Evolutionary conservation across 495 filamentous ascomycete genomes (phyloP).

Genomic region (Eremomyces bilateralis): DNA sequence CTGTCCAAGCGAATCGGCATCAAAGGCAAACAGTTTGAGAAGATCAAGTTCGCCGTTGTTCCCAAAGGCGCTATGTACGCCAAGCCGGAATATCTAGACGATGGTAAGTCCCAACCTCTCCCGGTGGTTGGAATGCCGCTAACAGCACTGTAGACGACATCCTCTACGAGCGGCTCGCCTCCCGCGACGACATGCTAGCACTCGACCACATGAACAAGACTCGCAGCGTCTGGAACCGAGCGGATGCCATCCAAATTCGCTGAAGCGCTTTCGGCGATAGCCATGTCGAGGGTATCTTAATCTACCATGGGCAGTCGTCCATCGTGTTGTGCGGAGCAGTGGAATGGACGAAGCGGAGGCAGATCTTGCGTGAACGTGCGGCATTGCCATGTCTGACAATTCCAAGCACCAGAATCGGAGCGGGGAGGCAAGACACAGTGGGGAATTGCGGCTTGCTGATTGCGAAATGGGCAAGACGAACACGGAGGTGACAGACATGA

Average conservation of each 20-base stretch:
- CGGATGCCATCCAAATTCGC: slow-evolving; percentile 46
- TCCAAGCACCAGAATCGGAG: too few species aligned
- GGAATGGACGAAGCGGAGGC: too few species aligned
- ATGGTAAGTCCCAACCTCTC: slow-evolving; percentile 37
- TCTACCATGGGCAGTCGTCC: too few species aligned
- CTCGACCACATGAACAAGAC: slow-evolving; percentile 76
- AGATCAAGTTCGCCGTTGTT: slow-evolving; percentile 86
- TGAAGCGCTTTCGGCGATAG: too few species aligned
- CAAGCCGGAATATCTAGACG: slow-evolving; percentile 59
- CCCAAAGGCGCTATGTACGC: slow-evolving; percentile 40
- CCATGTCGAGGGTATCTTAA: too few species aligned
- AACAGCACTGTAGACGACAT: slow-evolving; percentile 43
- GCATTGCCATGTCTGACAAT: too few species aligned
- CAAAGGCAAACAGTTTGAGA: slow-evolving; percentile 96
- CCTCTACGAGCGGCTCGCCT: slow-evolving; percentile 45
- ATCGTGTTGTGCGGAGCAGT: too few species aligned
- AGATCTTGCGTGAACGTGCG: too few species aligned
- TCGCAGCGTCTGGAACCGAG: slow-evolving; percentile 32
- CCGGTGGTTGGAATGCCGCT: slow-evolving; percentile 5
- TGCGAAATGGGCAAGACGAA: too few species aligned
- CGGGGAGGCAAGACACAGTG: too few species aligned
- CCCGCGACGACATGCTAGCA: slow-evolving; percentile 60
- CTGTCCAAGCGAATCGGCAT: slow-evolving; percentile 76
- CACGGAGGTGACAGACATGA: too few species aligned
- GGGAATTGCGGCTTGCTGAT: too few species aligned